Conservation (phyloP, 2,329 filamentous ascomycete species). For the Eutypella sp. region DNA sequence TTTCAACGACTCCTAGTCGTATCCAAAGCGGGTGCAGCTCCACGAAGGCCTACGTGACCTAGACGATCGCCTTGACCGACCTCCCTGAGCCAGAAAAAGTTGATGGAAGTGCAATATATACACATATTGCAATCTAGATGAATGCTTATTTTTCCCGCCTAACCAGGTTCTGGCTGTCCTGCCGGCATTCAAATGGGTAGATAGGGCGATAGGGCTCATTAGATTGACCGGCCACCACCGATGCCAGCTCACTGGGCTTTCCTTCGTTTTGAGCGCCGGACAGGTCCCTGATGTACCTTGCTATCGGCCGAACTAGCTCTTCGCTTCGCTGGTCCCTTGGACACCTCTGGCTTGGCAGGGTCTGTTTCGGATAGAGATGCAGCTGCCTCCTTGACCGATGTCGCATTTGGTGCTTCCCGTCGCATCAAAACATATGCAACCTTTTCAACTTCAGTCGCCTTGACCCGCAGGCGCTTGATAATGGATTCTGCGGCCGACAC, state of each 20-base stretch:
- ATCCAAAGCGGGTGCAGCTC: neutral
- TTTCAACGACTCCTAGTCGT: constrained; percentile 12
- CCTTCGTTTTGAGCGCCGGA: constrained; percentile 24
- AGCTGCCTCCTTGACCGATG: constrained; percentile 1
- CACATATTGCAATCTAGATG: neutral
- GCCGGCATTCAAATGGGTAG: constrained; percentile 4
- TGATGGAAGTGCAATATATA: neutral
- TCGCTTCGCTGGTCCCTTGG: constrained; percentile 13
- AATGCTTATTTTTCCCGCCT: constrained; percentile 5
- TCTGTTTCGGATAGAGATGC: constrained; percentile 8
- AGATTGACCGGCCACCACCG: neutral
- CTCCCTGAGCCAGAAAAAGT: no score
- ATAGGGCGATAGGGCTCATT: constrained; percentile 1
- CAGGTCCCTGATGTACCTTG: constrained; percentile 9
- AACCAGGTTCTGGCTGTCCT: constrained; percentile 15
- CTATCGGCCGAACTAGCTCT: constrained; percentile 12
- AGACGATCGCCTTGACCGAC: neutral
- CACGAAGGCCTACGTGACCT: no score
- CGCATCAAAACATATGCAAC: constrained; percentile 66
- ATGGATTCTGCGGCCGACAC: constrained; percentile 38
- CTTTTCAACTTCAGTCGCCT: constrained; percentile 61
- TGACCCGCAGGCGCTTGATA: constrained; percentile 44
- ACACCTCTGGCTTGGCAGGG: constrained; percentile 2
- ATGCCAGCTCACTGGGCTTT: constrained; percentile 13
- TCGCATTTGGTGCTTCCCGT: constrained; percentile 13